A percentile compares a stretch with the other conserved stretches of the same genome.
Evolutionary conservation across 148 eudicot species (phyloP).

Genomic region (Polygonum aviculare): DNA sequence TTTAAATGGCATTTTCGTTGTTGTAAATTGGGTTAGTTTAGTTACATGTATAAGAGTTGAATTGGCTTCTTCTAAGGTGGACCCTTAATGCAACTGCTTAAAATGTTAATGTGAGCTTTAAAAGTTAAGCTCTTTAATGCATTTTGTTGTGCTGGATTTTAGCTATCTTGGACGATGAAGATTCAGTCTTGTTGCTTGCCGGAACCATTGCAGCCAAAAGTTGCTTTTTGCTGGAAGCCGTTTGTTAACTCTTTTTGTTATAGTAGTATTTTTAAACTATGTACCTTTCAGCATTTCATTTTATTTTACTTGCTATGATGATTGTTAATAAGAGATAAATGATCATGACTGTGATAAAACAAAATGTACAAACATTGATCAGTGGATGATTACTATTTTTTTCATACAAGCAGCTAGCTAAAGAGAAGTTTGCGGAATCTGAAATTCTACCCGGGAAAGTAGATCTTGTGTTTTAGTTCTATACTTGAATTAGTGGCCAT

Average conservation of each 20-base stretch:
- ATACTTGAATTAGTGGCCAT: background rate
- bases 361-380: background rate
- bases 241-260: background rate
- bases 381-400: background rate
- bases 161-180: background rate
- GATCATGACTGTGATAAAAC: background rate
- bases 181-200: background rate
- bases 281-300: background rate
- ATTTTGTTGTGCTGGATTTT: background rate
- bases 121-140: background rate
- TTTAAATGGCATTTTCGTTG: background rate
- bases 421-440: background rate
- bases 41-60: too few species aligned
- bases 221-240: background rate
- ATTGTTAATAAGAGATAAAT: constrained; percentile 4
- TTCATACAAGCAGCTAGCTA: background rate
- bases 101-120: background rate
- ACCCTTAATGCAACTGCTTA: background rate
- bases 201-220: background rate
- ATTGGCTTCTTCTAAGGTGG: background rate
- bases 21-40: background rate
- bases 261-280: background rate
- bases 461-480: background rate
- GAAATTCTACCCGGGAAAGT: background rate
- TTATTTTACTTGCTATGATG: background rate